Conservation (phyloP, 2,329 filamentous ascomycete genomes). For the Lojkania enalia region DNA sequence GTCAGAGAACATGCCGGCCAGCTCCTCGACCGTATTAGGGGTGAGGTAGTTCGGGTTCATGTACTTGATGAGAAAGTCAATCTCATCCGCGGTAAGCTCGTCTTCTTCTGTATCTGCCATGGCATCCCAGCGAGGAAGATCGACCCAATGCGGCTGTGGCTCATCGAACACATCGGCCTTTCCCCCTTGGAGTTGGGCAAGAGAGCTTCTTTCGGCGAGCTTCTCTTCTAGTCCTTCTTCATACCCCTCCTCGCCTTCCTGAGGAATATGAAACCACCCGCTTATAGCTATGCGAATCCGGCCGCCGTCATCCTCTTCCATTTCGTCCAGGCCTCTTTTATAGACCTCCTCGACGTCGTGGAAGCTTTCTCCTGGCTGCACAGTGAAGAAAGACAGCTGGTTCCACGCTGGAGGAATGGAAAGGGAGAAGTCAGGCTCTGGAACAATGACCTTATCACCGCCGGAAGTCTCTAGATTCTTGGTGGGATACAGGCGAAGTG, state of each 20-base stretch:
- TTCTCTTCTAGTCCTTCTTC: constrained; percentile 86
- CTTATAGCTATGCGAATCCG: constrained; percentile 96
- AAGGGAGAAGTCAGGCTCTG: constrained; percentile 75
- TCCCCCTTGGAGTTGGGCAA: constrained; percentile 84
- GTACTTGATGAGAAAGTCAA: constrained; percentile 89
- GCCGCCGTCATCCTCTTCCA: constrained; percentile 69
- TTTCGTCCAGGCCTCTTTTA: constrained; percentile 61
- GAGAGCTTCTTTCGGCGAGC: constrained; percentile 83
- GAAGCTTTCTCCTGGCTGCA: constrained; percentile 97
- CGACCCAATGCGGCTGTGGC: constrained; percentile 66
- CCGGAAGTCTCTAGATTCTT: constrained; percentile 65
- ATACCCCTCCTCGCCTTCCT: constrained; percentile 90
- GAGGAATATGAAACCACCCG: constrained; percentile 98
- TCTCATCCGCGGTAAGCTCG: constrained; percentile 73
- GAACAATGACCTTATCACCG: constrained; percentile 76
- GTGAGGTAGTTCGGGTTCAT: constrained; percentile 89
- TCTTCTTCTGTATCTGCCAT: constrained; percentile 52
- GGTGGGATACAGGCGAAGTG: constrained; percentile 82
- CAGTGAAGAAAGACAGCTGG: constrained; percentile 96
- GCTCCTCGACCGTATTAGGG: constrained; percentile 83
- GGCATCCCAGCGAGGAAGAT: constrained; percentile 39
- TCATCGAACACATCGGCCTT: constrained; percentile 88
- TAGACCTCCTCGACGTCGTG: constrained; percentile 99
- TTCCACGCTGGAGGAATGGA: constrained; percentile 95
- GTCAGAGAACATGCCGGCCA: constrained; percentile 77